These are phyloP conservation scores for Ogataea hybrid DNA, from an alignment of 1,139 yeast genomes.

Conservation along the genomic window DNA sequence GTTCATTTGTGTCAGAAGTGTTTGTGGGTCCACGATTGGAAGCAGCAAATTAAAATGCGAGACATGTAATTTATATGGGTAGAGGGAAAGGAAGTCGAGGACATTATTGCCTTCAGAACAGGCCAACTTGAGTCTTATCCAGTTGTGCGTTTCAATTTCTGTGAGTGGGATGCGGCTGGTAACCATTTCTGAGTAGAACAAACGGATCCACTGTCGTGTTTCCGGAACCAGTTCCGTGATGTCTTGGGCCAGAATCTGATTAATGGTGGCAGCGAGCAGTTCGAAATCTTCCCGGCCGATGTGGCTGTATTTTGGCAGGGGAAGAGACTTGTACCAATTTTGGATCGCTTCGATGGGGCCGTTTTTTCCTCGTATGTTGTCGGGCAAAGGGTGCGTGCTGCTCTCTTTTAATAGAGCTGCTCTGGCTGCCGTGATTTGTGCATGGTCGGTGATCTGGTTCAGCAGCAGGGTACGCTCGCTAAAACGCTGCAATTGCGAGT, in stretches of 20 bases:
- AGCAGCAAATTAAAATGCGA: constrained; percentile 14
- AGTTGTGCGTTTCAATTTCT: constrained; percentile 13
- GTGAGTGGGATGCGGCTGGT: constrained; percentile 4
- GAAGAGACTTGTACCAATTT: constrained; percentile 3
- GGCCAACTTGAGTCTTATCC: constrained; percentile 7
- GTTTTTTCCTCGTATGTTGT: neutral
- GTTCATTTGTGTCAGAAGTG: constrained; percentile 7
- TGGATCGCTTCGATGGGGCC: too few species aligned
- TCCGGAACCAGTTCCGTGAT: neutral
- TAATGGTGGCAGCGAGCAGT: neutral
- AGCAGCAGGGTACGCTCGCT: constrained; percentile 1
- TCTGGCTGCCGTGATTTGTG: neutral
- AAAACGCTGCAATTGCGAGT: neutral
- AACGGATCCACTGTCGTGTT: constrained; percentile 6
- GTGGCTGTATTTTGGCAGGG: neutral
- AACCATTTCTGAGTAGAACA: constrained; percentile 9
- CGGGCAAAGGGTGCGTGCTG: too few species aligned
- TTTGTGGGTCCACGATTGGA: neutral
- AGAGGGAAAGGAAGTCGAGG: constrained; percentile 4
- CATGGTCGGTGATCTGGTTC: constrained; percentile 1
- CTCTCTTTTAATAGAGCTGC: neutral
- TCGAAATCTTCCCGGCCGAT: neutral
- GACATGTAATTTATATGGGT: constrained; percentile 9
- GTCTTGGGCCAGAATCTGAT: neutral
- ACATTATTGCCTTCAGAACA: neutral